Conservation (phyloP, 306 rosid genomes). For the Bauhinia variegata region DNA sequence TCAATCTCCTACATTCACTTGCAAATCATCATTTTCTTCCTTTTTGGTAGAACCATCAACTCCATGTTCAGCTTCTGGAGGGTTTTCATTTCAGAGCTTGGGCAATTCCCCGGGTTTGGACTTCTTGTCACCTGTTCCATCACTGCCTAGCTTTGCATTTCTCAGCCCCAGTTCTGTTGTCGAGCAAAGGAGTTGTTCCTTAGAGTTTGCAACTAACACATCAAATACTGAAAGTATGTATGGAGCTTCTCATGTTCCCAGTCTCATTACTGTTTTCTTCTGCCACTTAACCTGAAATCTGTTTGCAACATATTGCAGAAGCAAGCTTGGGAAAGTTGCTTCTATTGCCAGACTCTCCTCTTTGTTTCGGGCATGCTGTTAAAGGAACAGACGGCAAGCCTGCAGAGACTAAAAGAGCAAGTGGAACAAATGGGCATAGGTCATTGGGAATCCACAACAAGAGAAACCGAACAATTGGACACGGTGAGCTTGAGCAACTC, state of each 20-base stretch:
- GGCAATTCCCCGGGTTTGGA: conserved; percentile 51
- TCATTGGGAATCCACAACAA: conserved; percentile 65
- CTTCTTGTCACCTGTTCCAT: conserved; percentile 55
- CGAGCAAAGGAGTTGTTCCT: conserved; percentile 53
- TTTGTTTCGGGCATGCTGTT: conserved; percentile 40
- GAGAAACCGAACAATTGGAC: conserved; percentile 85
- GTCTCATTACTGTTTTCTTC: background rate
- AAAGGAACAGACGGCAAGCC: conserved; percentile 44
- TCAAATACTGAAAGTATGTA: conserved; percentile 55
- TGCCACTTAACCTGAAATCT: conserved; percentile 10
- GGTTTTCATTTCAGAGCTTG: conserved; percentile 62
- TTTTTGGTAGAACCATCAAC: conserved; percentile 57
- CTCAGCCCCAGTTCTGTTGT: conserved; percentile 56
- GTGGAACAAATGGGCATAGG: conserved; percentile 54
- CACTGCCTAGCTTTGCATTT: conserved; percentile 85
- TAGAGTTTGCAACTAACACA: conserved; percentile 51
- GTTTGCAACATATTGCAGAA: conserved; percentile 45
- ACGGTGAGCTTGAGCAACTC: conserved; percentile 77
- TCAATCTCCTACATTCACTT: conserved; percentile 71
- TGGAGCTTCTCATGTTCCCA: conserved; percentile 13
- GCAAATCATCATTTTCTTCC: conserved; percentile 82
- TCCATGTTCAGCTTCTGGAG: conserved; percentile 58
- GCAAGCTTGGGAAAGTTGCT: conserved; percentile 58
- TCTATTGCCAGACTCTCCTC: conserved; percentile 52
- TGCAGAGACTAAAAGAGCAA: conserved; percentile 56